Base-by-base conservation (phyloP, 129 eudicot species). In the Dittrichia graveolens region DNA sequence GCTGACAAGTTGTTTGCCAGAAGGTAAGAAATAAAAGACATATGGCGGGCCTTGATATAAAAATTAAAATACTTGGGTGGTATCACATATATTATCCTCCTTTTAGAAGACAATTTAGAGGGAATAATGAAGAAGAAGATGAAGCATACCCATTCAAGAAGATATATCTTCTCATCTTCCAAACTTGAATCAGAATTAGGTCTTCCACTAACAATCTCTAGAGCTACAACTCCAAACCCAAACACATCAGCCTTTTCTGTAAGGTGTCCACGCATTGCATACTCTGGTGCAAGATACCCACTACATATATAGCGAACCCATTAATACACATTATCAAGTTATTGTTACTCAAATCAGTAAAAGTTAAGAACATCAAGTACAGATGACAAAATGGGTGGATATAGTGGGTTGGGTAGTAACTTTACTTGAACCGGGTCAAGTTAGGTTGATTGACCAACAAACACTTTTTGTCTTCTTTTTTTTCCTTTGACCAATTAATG, bases 281-380 rank as follows among this genome's bases (percentile, higher is more conserved):
- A 92, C 81, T 92, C 97, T 0, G 94, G 96, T 44, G 96, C 96
- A 49, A 92, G 89, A 81, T 92, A 92, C 44, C 96, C 96, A n/a
- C 96, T 89, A 41, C 81, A 74, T 89, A 41, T 80, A 74, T 13
- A n/a, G 42, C n/a, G 31, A 54, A 10, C 13, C 3, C 72, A 46
- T 52, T 48, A 49, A 10, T 18, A 80, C 9, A 38, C 49, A 4
- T 9, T 3, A 48, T 61, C 46, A 31, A 48, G 8, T 67, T 47
- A 69, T 46, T 24, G 59, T 42, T 73, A 54, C 75, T 11, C 44
- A 39, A 9, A 58, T 24, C 14, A 42, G 40, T 24, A 48, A 10
- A 12, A 56, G 56, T 42, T 71, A 57, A 31, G 19, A 48, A 6
- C 6, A 45, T 42, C 45, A 60, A 60, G n/a, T 35, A 38, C 7